These are phyloP conservation scores for Sordariomycetes sp. DNA, from an alignment of 2,329 filamentous ascomycete species.

Conservation along the genomic window DNA sequence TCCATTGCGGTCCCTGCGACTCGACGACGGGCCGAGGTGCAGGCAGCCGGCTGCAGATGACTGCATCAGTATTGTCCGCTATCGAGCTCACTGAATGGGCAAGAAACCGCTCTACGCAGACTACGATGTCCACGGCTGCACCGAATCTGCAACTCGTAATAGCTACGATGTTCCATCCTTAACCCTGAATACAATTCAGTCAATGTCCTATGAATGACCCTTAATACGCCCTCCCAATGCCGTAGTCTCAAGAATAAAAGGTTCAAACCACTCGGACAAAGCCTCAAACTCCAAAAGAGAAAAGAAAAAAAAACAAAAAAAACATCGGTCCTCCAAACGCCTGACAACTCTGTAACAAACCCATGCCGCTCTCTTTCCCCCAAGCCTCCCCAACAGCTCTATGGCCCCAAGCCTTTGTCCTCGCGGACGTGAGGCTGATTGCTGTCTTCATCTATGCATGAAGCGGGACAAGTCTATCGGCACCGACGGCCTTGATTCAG, in stretches of 20 bases:
- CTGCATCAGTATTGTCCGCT: no score
- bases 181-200: neutral
- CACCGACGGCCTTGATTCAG: neutral
- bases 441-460: slow-evolving; percentile 14
- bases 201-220: neutral
- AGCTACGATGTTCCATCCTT: no score
- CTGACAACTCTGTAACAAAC: neutral
- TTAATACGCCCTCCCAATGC: neutral
- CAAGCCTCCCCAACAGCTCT: neutral
- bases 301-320: no score
- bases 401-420: neutral
- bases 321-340: neutral
- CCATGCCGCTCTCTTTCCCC: neutral
- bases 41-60: no score
- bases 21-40: no score
- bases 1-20: no score
- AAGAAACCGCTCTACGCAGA: no score
- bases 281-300: neutral
- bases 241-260: neutral
- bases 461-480: slow-evolving; percentile 32
- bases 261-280: neutral
- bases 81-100: no score
- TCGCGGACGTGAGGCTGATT: neutral
- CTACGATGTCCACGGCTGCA: neutral
- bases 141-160: neutral